Conservation (phyloP, 1,284 basidiomycete species). For the Fistulinella cinereoalba region DNA sequence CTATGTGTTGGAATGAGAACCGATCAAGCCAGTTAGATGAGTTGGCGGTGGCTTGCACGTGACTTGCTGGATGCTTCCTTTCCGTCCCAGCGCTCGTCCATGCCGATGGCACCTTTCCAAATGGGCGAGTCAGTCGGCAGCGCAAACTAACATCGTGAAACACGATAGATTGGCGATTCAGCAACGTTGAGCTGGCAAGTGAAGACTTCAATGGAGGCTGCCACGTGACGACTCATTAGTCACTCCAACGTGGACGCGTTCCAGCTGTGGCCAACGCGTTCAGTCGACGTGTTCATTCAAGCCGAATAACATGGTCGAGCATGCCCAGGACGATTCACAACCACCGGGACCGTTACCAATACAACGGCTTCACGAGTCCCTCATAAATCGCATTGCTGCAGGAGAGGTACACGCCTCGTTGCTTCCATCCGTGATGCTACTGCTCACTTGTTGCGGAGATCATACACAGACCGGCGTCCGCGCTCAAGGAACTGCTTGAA, state of each 20-base stretch:
- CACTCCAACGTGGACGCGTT: too few species aligned
- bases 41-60: neutral
- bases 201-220: too few species aligned
- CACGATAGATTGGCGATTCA: too few species aligned
- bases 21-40: neutral
- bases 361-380: conserved; percentile 64
- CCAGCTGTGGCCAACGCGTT: too few species aligned
- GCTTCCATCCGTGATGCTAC: neutral
- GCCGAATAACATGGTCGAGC: conserved; percentile 12
- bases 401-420: conserved; percentile 60
- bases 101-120: too few species aligned
- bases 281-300: neutral
- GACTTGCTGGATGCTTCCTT: neutral
- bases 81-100: too few species aligned
- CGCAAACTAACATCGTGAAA: too few species aligned
- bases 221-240: too few species aligned
- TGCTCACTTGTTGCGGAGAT: conserved; percentile 56
- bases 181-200: too few species aligned
- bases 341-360: conserved; percentile 51
- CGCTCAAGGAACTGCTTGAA: conserved; percentile 95
- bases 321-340: conserved; percentile 5
- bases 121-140: too few species aligned
- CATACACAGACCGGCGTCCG: conserved; percentile 94
- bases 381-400: conserved; percentile 81
- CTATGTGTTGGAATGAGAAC: conserved; percentile 3